Conservation (phyloP, 2,329 filamentous ascomycete species). For the Eutypella sp. region DNA sequence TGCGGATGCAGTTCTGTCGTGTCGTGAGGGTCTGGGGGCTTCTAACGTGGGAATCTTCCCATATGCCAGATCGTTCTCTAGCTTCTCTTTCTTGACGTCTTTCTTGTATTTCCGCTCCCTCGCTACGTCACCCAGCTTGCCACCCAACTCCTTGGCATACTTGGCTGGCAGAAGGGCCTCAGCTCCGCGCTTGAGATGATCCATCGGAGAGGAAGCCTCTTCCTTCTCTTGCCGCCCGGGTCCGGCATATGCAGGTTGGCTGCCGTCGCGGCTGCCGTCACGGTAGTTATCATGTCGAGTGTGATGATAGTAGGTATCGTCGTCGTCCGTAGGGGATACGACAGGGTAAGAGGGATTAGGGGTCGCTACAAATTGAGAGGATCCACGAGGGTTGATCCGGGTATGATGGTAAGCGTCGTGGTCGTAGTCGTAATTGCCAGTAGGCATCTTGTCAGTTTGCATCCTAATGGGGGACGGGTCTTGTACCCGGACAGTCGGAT, state of each 20-base stretch:
- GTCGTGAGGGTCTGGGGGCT: slow-evolving; percentile 12
- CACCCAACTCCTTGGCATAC: slow-evolving; percentile 21
- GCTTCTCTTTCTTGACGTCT: slow-evolving; percentile 26
- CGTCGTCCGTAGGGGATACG: too few species aligned
- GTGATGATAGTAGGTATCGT: too few species aligned
- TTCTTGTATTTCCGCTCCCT: slow-evolving; percentile 29
- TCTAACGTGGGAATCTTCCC: slow-evolving; percentile 27
- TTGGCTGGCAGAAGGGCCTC: slow-evolving; percentile 27
- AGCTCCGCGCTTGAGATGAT: slow-evolving; percentile 23
- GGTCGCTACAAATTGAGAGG: too few species aligned
- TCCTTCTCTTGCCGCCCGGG: slow-evolving; percentile 1
- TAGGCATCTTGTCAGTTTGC: too few species aligned
- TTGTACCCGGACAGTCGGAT: too few species aligned
- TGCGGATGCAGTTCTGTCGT: slow-evolving; percentile 17
- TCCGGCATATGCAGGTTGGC: slow-evolving; percentile 17
- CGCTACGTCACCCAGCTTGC: slow-evolving; percentile 25
- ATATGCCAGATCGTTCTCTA: slow-evolving; percentile 49
- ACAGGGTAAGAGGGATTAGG: too few species aligned
- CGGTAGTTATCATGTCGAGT: slow-evolving; percentile 32
- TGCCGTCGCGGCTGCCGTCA: slow-evolving; percentile 32
- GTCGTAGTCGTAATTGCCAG: too few species aligned
- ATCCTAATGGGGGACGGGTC: too few species aligned
- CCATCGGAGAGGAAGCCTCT: slow-evolving; percentile 8
- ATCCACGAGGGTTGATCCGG: too few species aligned
- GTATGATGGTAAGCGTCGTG: too few species aligned